Evolutionary conservation across 257 asterid genomes (phyloP).

Genomic region (Capsicum chinense): DNA sequence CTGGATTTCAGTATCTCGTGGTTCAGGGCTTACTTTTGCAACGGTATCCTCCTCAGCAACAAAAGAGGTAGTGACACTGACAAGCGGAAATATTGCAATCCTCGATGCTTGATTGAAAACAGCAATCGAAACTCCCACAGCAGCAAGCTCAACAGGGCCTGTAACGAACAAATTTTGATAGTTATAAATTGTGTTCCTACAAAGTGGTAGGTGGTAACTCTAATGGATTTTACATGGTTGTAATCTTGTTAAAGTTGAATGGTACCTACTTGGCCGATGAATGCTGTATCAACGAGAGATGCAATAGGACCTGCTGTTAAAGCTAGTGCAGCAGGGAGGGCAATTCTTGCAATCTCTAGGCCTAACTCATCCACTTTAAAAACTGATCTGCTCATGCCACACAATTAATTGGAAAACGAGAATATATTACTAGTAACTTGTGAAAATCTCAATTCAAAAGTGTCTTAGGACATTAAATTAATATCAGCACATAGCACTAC

Average conservation of each 20-base stretch:
- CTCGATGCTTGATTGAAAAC: constrained; percentile 71
- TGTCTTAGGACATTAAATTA: background rate
- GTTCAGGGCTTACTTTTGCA: constrained; percentile 20
- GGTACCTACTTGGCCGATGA: constrained; percentile 78
- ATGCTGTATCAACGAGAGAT: constrained; percentile 79
- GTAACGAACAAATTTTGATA: background rate
- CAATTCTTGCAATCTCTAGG: constrained; percentile 60
- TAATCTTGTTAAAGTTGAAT: background rate
- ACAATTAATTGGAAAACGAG: background rate
- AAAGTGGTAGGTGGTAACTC: background rate
- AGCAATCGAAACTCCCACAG: constrained; percentile 77
- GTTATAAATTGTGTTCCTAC: background rate
- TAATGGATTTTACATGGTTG: background rate
- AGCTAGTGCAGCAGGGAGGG: constrained; percentile 78
- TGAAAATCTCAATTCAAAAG: background rate
- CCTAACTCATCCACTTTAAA: constrained; percentile 72
- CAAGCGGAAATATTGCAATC: constrained; percentile 71
- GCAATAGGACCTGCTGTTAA: constrained; percentile 89
- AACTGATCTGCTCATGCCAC: constrained; percentile 47
- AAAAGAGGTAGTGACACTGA: constrained; percentile 70
- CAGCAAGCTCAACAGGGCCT: constrained; percentile 75
- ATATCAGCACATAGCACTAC: background rate
- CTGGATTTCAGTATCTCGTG: constrained; percentile 30
- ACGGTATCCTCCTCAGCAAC: constrained; percentile 71
- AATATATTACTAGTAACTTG: background rate